Base-by-base conservation (phyloP, 1,284 basidiomycete species). In the Thelephora terrestris region DNA sequence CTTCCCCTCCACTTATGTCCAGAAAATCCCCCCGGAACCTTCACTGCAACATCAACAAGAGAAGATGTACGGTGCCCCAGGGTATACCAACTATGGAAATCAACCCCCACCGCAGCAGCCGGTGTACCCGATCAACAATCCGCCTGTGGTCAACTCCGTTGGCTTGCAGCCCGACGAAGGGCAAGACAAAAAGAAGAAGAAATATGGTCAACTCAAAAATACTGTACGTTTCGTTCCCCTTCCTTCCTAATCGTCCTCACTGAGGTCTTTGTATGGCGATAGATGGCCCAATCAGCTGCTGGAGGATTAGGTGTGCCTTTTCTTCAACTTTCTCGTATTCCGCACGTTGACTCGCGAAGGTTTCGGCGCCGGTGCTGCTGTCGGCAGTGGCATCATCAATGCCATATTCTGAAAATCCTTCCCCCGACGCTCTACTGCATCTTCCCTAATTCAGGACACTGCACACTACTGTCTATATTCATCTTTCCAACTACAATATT, bases 241-340 rank as follows among this genome's bases (percentile, higher is more conserved):
- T 32, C 51, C 12, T 23, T 4, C 45, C 42, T 18, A 27, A 21
- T 14, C 39, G 47, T 27, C 18, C 37, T 45, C 18, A 38, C 25
- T 47, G 12, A 48, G 46, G 35, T 43, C 7, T 34, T 45, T 29
- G 14, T 32, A 7, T 10, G 29, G 29, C 50, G 50, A 17, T 45
- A 80, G 79, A 72, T 85, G 68, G 81, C 80, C 4, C 71, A 75
- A 43, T 75, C 79, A 43, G 82, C 83, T 37, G 83, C 73, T 3
- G 81, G 82, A 40, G 84, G 84, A 60, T 74, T 79, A 47, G 83
- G 83, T 7, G 60, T 59, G 14, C 25, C 39, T 48, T 32, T 32
- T 25, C 12, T 12, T 4, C 50, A 17, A 12, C 7, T 38, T 17
- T 29, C 55, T 50, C 21, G 37, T 20, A 36, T 39, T 46, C 18